Percentiles rank a stretch among this genome's conserved stretches.
Evolutionary conservation across 2,329 filamentous ascomycete species (phyloP).

Genomic region (Fusarium fracticaudum): DNA sequence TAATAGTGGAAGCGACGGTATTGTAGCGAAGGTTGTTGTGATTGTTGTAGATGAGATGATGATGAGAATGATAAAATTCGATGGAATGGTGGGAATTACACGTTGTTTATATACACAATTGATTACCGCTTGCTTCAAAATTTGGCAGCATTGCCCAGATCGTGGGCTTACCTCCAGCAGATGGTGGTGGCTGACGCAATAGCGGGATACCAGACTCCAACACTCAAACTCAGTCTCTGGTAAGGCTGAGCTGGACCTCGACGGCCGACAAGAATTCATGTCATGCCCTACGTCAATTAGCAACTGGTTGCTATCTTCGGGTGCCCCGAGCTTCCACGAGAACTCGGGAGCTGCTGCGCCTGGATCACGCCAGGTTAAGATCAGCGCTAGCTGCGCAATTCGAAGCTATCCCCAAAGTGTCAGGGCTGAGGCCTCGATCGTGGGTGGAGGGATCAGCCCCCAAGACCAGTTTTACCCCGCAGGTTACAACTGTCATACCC

Average conservation of each 20-base stretch:
- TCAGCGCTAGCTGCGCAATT: conserved; percentile 14
- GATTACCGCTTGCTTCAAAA: fast-evolving
- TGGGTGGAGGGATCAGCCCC: background rate
- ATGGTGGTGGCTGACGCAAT: conserved; percentile 3
- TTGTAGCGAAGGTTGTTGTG: background rate
- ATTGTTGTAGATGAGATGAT: conserved; percentile 6
- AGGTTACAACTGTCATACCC: background rate
- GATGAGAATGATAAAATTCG: conserved; percentile 12
- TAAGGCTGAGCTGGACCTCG: conserved; percentile 19
- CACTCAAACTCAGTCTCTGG: background rate
- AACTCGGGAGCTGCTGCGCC: conserved; percentile 17
- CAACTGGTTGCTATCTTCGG: conserved; percentile 22
- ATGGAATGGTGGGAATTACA: background rate
- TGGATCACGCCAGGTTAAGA: background rate
- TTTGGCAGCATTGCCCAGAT: background rate
- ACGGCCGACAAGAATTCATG: background rate
- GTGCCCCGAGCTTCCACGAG: background rate
- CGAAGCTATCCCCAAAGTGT: background rate
- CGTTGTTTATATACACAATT: conserved; percentile 18
- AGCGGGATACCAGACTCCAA: background rate
- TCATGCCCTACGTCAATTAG: background rate
- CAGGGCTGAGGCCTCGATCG: conserved; percentile 18
- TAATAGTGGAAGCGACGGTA: background rate
- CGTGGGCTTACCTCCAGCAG: background rate
- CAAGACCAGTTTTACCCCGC: conserved; percentile 12